Base-by-base conservation (phyloP, 1,139 yeast genomes). In the Eremothecium coryli region DNA sequence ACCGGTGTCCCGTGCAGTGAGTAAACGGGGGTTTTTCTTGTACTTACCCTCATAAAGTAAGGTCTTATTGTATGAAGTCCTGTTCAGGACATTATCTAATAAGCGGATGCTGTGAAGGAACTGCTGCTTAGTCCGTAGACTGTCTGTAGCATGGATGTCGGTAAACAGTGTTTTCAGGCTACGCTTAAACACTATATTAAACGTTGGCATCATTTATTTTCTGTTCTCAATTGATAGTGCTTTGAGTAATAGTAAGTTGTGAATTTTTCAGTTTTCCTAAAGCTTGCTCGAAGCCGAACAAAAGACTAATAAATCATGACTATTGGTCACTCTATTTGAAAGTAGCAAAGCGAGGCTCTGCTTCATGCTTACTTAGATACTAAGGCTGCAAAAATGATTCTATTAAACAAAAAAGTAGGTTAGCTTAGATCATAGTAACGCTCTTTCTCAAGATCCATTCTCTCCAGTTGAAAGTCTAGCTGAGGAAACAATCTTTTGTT, bases 361-460 rank as follows among this genome's bases (percentile, higher is more conserved):
- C n/a, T n/a, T n/a, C n/a, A n/a, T n/a, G n/a, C n/a, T n/a, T n/a
- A n/a, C n/a, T n/a, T n/a, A n/a, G n/a, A n/a, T n/a, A n/a, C n/a
- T n/a, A n/a, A n/a, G n/a, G n/a, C n/a, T n/a, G n/a, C n/a, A n/a
- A n/a, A n/a, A n/a, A n/a, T n/a, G n/a, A n/a, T n/a, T n/a, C n/a
- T n/a, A n/a, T n/a, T n/a, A n/a, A n/a, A n/a, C n/a, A n/a, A n/a
- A n/a, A n/a, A n/a, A n/a, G n/a, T n/a, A n/a, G n/a, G 12, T 16
- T 28, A 40, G 31, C 41, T 38, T 22, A 61, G 38, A 40, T 61
- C 78, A 53, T 72, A 72, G 49, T 66, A 75, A 38, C 70, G 63
- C 23, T 66, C 65, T 56, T 69, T 70, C 44, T 71, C 71, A 16
- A 60, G 63, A 14, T 69, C 67, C 48, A 66, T 66, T 26, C 56